Conservation (phyloP, 306 rosid genomes). For the Morella rubra region DNA sequence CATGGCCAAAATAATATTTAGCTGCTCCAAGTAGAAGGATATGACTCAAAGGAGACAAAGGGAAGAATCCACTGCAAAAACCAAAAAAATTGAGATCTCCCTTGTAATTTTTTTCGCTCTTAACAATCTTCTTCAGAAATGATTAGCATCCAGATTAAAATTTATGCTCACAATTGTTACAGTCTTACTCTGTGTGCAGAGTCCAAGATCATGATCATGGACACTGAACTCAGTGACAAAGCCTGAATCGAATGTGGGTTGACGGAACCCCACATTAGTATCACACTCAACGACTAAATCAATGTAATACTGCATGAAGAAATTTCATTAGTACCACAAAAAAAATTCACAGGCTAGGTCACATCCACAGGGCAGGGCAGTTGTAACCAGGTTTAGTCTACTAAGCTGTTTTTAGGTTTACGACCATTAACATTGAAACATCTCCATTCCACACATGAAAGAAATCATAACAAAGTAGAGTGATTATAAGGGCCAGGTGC, state of each 20-base stretch:
- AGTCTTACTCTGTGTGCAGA: background rate
- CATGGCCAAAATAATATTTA: background rate
- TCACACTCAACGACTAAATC: background rate
- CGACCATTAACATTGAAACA: background rate
- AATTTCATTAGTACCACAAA: background rate
- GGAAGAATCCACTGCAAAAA: background rate
- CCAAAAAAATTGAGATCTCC: background rate
- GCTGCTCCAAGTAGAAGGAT: background rate
- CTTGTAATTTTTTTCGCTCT: background rate
- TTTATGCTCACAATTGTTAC: background rate
- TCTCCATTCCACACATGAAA: constrained; percentile 13
- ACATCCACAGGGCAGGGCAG: background rate
- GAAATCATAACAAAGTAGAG: background rate
- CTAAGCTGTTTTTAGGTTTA: background rate
- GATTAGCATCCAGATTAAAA: background rate
- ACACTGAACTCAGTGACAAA: background rate
- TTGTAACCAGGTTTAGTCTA: constrained; percentile 11
- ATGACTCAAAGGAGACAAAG: background rate
- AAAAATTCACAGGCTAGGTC: background rate
- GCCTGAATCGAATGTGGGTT: background rate
- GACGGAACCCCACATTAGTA: background rate
- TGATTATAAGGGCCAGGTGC: background rate
- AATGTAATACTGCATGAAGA: background rate
- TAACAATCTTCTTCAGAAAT: background rate
- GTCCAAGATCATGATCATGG: background rate